Evolutionary conservation across 306 rosid species (phyloP).

Genomic region (Ceratonia siliqua): DNA sequence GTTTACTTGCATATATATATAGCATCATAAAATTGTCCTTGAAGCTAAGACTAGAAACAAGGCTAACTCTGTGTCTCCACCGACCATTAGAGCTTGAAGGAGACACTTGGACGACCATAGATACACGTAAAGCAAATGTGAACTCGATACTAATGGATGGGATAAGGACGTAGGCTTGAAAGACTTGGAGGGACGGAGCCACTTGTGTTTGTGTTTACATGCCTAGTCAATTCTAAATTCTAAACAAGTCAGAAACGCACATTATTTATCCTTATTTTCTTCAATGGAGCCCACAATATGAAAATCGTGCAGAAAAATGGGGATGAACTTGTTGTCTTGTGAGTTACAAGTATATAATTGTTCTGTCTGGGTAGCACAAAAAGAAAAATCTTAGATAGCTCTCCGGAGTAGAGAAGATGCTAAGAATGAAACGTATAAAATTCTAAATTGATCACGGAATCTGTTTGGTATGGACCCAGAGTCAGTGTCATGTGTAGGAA

Average conservation of each 20-base stretch:
- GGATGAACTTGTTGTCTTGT: background rate
- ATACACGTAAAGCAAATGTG: background rate
- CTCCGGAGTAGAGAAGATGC: background rate
- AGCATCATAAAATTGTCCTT: conserved; percentile 5
- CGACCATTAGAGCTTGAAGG: conserved; percentile 21
- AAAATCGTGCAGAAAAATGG: conserved; percentile 7
- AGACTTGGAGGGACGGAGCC: no score
- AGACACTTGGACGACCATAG: background rate
- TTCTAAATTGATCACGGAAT: conserved; percentile 15
- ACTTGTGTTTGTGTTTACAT: background rate
- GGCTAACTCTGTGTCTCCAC: background rate
- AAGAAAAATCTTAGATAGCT: background rate
- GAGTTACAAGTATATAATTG: background rate
- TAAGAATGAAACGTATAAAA: background rate
- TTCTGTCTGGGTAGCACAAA: background rate
- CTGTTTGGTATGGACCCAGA: background rate
- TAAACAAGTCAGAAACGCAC: background rate
- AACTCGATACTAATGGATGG: background rate
- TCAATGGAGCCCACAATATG: conserved; percentile 29
- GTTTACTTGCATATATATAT: background rate
- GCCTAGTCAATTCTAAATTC: background rate
- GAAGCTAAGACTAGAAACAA: background rate
- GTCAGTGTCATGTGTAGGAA: background rate
- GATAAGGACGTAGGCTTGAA: background rate
- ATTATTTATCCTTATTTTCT: background rate